Evolutionary conservation across 495 filamentous ascomycete genomes (phyloP), one percentile per base, ranked within the genome.

Genomic region (Aspergillus affinis): DNA sequence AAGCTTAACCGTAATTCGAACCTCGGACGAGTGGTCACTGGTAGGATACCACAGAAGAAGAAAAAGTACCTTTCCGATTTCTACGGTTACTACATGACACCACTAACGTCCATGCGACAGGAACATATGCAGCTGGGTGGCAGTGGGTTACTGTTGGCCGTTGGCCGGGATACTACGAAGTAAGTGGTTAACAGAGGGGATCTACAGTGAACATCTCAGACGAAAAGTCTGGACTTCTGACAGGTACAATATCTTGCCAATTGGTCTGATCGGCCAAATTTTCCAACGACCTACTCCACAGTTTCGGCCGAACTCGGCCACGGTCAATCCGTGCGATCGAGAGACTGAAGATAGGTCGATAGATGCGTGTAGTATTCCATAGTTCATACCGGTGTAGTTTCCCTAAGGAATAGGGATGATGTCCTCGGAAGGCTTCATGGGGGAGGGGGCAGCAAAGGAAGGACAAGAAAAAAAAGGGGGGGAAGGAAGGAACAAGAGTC

Each of bases 221-320:
- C 2, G 29, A 32, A 32, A 32, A 41, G 36, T 2, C 36, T 17
- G 36, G 36, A 15, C 36, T 41, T 41, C 36, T 41, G 36, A 41
- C 36, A 41, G 36, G 36, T 41, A 41, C 36, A 15, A 5, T 41
- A 41, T 41, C 10, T 41, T 32, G 29, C 29, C 21, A 9, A 60
- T 60, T 60, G 51, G 58, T 30, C 45, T 27, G 57, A 48, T 54
- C 21, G 18, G 5, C 19, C 19, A 12, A 54, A n/a, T 21, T 19
- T 21, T 50, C 48, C 12, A 50, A 18, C 26, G 48, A 21, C 20
- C 7, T 27, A 41, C 55, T 52, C 57, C 61, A 59, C 61, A 48
- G 26, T 56, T 56, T 60, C 61, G 61, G 61, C 61, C 61, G 61
- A 63, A 48, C 21, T 47, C 20, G 52, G 18, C 48, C 53, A 47